These are phyloP conservation scores for Aspergillus haitiensis DNA, from an alignment of 495 filamentous ascomycete species.

Conservation along the genomic window DNA sequence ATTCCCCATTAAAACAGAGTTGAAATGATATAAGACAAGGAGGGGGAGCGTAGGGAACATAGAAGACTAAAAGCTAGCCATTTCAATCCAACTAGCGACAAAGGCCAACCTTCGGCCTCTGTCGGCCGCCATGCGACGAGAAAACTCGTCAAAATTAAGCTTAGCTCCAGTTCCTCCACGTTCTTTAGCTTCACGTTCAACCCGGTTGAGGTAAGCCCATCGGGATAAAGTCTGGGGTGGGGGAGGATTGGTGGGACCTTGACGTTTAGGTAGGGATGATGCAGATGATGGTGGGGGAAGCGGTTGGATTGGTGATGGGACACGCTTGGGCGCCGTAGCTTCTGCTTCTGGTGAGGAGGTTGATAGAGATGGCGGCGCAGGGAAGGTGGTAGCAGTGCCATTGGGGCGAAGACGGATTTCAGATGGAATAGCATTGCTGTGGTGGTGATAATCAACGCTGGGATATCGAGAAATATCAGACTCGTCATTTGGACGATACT, in stretches of 20 bases:
- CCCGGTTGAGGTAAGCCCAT: constrained; percentile 54
- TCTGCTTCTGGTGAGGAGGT: constrained; percentile 40
- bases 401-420: constrained; percentile 38
- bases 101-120: constrained; percentile 68
- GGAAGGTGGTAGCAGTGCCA: constrained; percentile 37
- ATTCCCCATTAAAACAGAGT: neutral
- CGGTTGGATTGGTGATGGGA: constrained; percentile 39
- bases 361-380: constrained; percentile 36
- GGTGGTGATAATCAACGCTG: constrained; percentile 15
- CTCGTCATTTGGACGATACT: constrained; percentile 59
- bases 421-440: constrained; percentile 24
- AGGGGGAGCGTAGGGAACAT: neutral
- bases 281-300: constrained; percentile 32
- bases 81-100: constrained; percentile 82
- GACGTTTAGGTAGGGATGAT: constrained; percentile 16
- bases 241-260: constrained; percentile 18
- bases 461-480: constrained; percentile 10
- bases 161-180: constrained; percentile 75
- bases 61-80: constrained; percentile 57
- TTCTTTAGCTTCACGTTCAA: constrained; percentile 62
- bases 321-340: constrained; percentile 40
- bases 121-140: constrained; percentile 63
- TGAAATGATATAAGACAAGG: neutral
- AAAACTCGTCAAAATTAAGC: constrained; percentile 72
- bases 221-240: constrained; percentile 50